These are phyloP conservation scores for Trichoderma orchidacearum DNA, from an alignment of 495 filamentous ascomycete genomes.

Conservation along the genomic window DNA sequence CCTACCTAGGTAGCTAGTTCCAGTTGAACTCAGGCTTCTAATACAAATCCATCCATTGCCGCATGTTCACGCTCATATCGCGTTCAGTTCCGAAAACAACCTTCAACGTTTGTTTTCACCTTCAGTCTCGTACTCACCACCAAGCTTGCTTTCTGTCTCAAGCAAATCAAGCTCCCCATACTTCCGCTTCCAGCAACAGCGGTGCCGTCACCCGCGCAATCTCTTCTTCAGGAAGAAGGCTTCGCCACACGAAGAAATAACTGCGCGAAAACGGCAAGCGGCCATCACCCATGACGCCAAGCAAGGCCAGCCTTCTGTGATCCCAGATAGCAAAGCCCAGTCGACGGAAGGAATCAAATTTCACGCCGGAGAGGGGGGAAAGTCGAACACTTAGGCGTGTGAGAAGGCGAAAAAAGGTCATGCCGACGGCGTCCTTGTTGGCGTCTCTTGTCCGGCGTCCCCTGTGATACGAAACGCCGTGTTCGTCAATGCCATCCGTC, in stretches of 20 bases:
- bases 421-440: not conserved
- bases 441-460: not conserved
- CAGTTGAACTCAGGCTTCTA: no score
- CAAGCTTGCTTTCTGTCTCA: no score
- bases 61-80: no score
- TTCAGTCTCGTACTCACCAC: no score
- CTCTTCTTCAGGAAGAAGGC: not conserved
- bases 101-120: no score
- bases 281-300: not conserved
- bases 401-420: not conserved
- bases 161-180: no score
- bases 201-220: not conserved
- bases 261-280: not conserved
- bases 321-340: not conserved
- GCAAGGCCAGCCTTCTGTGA: not conserved
- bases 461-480: no score
- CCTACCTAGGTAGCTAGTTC: no score
- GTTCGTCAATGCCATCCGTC: not conserved
- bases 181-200: no score
- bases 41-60: no score
- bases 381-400: not conserved
- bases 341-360: not conserved
- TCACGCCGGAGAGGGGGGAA: not conserved
- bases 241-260: not conserved
- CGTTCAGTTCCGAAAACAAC: no score